Evolutionary conservation across 164 flowering plant genomes (phyloP).

Genomic region (Chimonanthus praecox): DNA sequence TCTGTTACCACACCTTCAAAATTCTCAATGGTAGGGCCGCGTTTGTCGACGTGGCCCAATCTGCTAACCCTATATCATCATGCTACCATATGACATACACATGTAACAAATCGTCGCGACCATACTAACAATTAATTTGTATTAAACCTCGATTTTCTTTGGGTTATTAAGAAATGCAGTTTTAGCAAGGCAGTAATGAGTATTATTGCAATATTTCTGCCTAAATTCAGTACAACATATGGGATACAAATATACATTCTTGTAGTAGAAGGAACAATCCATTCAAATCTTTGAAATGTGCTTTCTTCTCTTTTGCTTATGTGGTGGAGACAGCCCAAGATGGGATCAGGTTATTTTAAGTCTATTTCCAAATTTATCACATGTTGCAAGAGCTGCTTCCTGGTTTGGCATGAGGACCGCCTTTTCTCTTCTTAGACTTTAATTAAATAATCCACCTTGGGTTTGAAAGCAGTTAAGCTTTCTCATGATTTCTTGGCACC

Average conservation of each 20-base stretch:
- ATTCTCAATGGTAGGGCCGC: constrained; percentile 2
- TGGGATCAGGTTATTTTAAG: neutral
- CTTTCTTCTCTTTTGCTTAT: neutral
- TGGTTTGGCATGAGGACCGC: neutral
- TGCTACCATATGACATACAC: neutral
- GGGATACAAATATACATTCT: neutral
- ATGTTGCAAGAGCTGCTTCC: neutral
- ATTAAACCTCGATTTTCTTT: too few species aligned
- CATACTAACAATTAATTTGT: too few species aligned
- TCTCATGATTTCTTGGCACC: neutral
- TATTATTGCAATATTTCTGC: neutral
- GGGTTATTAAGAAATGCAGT: too few species aligned
- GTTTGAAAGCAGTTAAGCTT: neutral
- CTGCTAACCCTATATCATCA: neutral
- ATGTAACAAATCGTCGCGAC: neutral
- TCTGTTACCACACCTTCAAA: neutral
- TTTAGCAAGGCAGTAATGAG: too few species aligned
- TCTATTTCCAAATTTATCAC: neutral
- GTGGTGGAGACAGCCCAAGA: neutral
- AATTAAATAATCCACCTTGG: neutral
- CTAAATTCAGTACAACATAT: neutral
- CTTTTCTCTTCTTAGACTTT: neutral
- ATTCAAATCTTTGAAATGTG: neutral
- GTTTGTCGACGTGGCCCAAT: neutral
- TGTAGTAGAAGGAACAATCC: neutral